Percentiles rank a stretch among this genome's conserved stretches.
These are phyloP conservation scores for Asparagopsis taxiformis DNA, from an alignment of 31 red algal genomes.

Conservation along the genomic window DNA sequence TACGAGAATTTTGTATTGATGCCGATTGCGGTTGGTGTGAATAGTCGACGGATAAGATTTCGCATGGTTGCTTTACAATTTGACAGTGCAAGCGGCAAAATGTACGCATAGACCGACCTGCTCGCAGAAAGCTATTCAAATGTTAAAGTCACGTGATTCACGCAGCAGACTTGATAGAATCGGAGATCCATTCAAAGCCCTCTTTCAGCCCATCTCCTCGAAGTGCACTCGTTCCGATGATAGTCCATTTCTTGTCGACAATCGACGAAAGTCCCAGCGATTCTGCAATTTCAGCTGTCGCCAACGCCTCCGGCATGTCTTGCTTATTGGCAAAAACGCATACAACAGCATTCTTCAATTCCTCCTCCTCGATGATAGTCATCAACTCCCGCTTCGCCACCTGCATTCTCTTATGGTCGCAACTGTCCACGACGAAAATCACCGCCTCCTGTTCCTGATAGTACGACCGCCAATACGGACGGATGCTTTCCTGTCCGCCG, in stretches of 20 bases:
- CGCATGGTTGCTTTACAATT: no score
- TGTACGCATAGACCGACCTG: no score
- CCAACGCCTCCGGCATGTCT: conserved; percentile 81
- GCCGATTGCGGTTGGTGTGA: background rate
- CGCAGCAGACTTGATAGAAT: conserved; percentile 61
- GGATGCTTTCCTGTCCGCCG: conserved; percentile 94
- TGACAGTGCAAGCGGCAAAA: no score
- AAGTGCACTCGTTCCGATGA: conserved; percentile 89
- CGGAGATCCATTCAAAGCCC: conserved; percentile 94
- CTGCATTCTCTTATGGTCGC: conserved; percentile 82
- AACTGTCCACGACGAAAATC: conserved; percentile 98
- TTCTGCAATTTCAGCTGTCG: conserved; percentile 80
- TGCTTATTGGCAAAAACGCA: conserved; percentile 99
- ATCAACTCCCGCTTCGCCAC: conserved; percentile 89
- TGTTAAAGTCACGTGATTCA: no score
- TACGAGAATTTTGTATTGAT: conserved; percentile 88
- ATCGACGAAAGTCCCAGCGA: conserved; percentile 79
- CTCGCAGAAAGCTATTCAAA: no score
- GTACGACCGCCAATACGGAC: conserved; percentile 98
- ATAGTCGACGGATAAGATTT: background rate
- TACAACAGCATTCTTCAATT: conserved; percentile 87
- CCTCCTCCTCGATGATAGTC: conserved; percentile 94
- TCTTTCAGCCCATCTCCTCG: conserved; percentile 91
- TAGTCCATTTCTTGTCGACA: conserved; percentile 97
- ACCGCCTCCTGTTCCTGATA: conserved; percentile 98